Conservation (phyloP, 805 yeast genomes). For the Metschnikowia rubicola region DNA sequence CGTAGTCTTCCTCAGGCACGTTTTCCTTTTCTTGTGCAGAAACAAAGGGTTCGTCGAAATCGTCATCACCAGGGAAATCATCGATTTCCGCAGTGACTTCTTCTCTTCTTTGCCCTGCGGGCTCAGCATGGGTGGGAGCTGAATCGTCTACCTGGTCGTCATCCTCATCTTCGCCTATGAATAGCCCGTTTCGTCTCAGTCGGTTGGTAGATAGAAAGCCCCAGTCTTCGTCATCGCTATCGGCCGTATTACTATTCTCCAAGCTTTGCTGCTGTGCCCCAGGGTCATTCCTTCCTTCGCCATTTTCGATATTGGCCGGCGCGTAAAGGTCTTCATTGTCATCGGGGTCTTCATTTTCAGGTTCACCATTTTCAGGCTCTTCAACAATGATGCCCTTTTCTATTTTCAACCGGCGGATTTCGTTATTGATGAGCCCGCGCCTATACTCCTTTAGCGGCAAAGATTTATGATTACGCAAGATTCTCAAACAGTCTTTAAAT, state of each 20-base stretch:
- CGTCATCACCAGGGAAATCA: constrained; percentile 14
- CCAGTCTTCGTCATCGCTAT: constrained; percentile 20
- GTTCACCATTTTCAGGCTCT: constrained; percentile 3
- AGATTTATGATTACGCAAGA: constrained; percentile 16
- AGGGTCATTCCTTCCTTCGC: not conserved
- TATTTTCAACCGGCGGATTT: constrained; percentile 16
- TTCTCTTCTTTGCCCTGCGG: not conserved
- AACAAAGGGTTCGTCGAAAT: constrained; percentile 18
- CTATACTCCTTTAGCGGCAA: constrained; percentile 12
- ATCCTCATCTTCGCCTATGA: constrained; percentile 29
- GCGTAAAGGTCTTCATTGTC: constrained; percentile 11
- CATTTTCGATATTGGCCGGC: constrained; percentile 8
- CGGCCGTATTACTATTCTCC: not conserved
- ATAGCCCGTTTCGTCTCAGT: constrained; percentile 21
- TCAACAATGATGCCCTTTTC: constrained; percentile 19
- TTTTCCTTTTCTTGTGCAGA: not conserved
- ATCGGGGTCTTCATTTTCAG: not conserved
- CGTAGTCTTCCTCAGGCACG: constrained; percentile 7
- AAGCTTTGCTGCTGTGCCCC: too few relatives aligned
- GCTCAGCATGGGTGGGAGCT: not conserved
- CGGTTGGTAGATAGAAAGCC: constrained; percentile 16
- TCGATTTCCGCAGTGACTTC: not conserved
- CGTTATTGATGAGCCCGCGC: constrained; percentile 13
- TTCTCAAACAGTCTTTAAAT: constrained; percentile 16
- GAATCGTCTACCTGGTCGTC: constrained; percentile 24